Percentiles rank a stretch among this genome's conserved stretches.
phyloP scores from a whole-genome alignment of 140 eudicot species.

The Oenanthe javanica region DNA sequence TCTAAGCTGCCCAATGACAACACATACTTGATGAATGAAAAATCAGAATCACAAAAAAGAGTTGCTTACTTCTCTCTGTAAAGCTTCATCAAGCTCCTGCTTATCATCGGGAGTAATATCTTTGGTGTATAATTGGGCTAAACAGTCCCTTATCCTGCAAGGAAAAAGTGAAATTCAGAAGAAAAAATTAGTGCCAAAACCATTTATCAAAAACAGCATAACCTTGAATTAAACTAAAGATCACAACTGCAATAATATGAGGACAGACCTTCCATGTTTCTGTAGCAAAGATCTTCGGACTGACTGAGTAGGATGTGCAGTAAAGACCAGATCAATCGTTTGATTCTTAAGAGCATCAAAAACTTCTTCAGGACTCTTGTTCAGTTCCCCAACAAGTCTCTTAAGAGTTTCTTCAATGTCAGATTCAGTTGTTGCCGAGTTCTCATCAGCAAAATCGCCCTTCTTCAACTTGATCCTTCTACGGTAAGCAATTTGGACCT shows the following conservation, averaged over 20 bases:
- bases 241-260: constrained; percentile 1
- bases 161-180: not conserved
- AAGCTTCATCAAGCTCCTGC: constrained; percentile 96
- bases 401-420: constrained; percentile 17
- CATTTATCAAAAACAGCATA: not conserved
- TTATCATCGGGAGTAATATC: constrained; percentile 98
- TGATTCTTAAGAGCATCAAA: constrained; percentile 85
- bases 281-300: constrained; percentile 92
- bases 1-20: not conserved
- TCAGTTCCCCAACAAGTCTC: constrained; percentile 19
- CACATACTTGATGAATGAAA: not conserved
- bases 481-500: constrained; percentile 54
- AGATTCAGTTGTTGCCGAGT: constrained; percentile 14
- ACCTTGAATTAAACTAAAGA: not conserved
- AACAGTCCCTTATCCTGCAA: constrained; percentile 75
- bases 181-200: not conserved
- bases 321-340: constrained; percentile 81
- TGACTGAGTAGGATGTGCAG: constrained; percentile 97
- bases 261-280: constrained; percentile 82
- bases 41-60: not conserved
- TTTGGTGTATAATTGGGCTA: constrained; percentile 82
- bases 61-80: constrained; percentile 81
- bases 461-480: constrained; percentile 41
- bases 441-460: constrained; percentile 26
- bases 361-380: constrained; percentile 79